These are phyloP conservation scores for Abortiporus biennis DNA, from an alignment of 1,284 basidiomycete species.

Conservation along the genomic window DNA sequence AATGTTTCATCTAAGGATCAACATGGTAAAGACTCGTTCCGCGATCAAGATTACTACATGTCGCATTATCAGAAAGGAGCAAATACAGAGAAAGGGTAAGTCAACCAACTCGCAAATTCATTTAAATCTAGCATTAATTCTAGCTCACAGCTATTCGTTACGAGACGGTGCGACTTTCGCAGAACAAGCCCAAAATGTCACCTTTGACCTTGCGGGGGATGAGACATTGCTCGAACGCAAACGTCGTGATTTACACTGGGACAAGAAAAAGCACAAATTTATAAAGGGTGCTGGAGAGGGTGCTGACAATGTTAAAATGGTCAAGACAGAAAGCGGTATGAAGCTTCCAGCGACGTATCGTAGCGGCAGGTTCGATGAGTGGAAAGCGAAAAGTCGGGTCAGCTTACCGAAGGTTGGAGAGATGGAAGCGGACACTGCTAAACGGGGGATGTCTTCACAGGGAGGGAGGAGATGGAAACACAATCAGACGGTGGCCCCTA, in stretches of 20 bases:
- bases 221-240: constrained; percentile 61
- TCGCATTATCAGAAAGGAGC: constrained; percentile 87
- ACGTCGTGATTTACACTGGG: constrained; percentile 77
- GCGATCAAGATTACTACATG: constrained; percentile 89
- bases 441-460: constrained; percentile 23
- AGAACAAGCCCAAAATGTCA: constrained; percentile 75
- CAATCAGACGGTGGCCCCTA: constrained; percentile 51
- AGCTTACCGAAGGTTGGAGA: constrained; percentile 82
- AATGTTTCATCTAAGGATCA: constrained; percentile 34
- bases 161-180: constrained; percentile 81
- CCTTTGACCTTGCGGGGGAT: constrained; percentile 85
- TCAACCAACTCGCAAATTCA: constrained; percentile 8
- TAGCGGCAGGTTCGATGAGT: constrained; percentile 92
- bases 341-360: constrained; percentile 92
- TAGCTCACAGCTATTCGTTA: constrained; percentile 68
- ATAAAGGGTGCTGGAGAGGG: constrained; percentile 81
- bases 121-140: constrained; percentile 6
- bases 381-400: constrained; percentile 76
- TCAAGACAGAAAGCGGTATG: constrained; percentile 89
- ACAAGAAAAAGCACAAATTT: constrained; percentile 96
- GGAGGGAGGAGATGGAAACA: constrained; percentile 64
- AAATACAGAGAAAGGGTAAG: constrained; percentile 83
- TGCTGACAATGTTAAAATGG: constrained; percentile 92
- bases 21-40: constrained; percentile 43
- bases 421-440: constrained; percentile 45